Evolutionary conservation across 306 rosid genomes (phyloP).

Genomic region (Dryas octopetala): DNA sequence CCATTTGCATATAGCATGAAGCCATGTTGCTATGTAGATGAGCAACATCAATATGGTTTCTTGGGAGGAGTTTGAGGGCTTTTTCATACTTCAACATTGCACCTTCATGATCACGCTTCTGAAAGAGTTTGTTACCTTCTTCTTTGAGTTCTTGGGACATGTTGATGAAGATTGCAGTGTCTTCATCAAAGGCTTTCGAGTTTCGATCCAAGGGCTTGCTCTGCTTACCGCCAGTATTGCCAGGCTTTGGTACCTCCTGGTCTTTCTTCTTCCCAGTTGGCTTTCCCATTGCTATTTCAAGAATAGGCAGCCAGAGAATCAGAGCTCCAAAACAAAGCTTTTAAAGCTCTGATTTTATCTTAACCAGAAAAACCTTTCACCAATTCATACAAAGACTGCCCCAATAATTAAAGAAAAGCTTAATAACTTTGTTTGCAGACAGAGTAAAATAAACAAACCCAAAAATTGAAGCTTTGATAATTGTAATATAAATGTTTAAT

Average conservation of each 20-base stretch:
- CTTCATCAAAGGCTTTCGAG: conserved; percentile 67
- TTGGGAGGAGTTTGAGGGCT: conserved; percentile 75
- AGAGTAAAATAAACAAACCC: not conserved
- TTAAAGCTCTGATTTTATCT: conserved; percentile 24
- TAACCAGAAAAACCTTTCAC: conserved; percentile 17
- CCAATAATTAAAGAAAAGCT: not conserved
- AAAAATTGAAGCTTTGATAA: conserved; percentile 2
- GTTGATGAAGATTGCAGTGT: conserved; percentile 81
- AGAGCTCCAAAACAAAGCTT: conserved; percentile 21
- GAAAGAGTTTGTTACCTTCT: conserved; percentile 71
- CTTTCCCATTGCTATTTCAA: conserved; percentile 64
- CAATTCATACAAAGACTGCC: conserved; percentile 1
- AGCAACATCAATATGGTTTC: conserved; percentile 71
- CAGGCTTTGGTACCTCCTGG: conserved; percentile 33
- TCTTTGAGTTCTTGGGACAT: conserved; percentile 83
- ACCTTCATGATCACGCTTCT: conserved; percentile 67
- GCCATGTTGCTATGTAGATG: conserved; percentile 76
- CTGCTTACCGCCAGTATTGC: conserved; percentile 39
- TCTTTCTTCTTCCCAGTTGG: conserved; percentile 76
- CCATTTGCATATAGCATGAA: conserved; percentile 75
- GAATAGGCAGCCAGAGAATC: conserved; percentile 1
- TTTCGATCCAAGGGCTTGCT: conserved; percentile 38
- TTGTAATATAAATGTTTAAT: not conserved
- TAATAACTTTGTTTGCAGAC: not conserved
- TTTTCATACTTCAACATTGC: conserved; percentile 81